Evolutionary conservation across 202 grass and related monocot genomes (phyloP).

Genomic region (Saccharum hybrid): DNA sequence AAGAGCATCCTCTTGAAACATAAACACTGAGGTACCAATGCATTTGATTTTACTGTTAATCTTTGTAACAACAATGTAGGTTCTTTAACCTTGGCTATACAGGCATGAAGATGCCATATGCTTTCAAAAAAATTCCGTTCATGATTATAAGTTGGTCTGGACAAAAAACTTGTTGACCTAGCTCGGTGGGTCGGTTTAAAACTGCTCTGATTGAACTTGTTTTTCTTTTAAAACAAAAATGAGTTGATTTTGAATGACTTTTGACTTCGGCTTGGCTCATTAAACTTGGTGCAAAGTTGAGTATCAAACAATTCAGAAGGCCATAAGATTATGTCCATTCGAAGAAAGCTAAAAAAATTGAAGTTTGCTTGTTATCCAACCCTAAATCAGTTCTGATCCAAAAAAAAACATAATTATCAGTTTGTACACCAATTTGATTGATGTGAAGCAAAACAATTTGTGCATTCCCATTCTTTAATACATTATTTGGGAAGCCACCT

Average conservation of each 20-base stretch:
- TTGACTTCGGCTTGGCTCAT: background rate
- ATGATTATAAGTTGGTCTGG: background rate
- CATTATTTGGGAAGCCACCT: background rate
- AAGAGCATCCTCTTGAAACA: background rate
- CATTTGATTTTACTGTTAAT: constrained; percentile 5
- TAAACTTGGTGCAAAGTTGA: background rate
- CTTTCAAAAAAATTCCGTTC: background rate
- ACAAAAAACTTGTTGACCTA: background rate
- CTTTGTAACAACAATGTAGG: background rate
- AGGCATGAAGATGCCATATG: background rate
- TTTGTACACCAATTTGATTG: background rate
- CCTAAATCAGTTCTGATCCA: background rate
- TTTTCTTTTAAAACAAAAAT: background rate
- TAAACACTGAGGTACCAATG: background rate
- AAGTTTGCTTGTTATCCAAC: background rate
- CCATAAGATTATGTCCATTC: background rate
- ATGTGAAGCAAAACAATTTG: background rate
- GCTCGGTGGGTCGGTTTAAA: background rate
- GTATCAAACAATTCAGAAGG: background rate
- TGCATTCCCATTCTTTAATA: background rate
- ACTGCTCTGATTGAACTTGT: background rate
- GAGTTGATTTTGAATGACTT: background rate
- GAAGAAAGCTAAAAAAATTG: background rate
- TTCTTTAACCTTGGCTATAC: constrained; percentile 13
- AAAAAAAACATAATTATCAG: background rate